Percentiles rank a stretch among this genome's conserved stretches.
Conservation (phyloP, 2,329 filamentous ascomycete species). For the Phaeoacremonium minimum region DNA sequence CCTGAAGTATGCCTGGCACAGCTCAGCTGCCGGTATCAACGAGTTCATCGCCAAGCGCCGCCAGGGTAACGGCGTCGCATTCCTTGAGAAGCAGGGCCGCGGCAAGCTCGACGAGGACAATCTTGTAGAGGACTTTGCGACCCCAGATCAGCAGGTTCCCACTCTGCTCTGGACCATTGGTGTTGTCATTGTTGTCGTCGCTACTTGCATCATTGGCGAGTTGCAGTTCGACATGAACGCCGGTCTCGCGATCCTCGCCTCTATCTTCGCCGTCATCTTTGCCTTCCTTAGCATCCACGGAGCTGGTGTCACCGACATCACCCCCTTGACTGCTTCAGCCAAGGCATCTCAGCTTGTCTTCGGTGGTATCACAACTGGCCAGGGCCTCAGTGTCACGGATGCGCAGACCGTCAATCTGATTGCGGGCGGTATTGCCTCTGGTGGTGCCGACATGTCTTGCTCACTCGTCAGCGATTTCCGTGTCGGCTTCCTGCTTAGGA, state of each 20-base stretch:
- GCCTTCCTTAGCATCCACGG: slow-evolving; percentile 59
- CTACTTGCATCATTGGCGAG: slow-evolving; percentile 44
- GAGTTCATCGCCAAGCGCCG: slow-evolving; percentile 31
- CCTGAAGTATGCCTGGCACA: slow-evolving; percentile 38
- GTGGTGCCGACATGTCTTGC: slow-evolving; percentile 50
- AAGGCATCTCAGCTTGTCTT: slow-evolving; percentile 68
- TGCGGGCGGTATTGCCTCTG: slow-evolving; percentile 53
- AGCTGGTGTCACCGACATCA: slow-evolving; percentile 55
- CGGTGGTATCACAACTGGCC: slow-evolving; percentile 56
- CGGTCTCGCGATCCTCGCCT: slow-evolving; percentile 51
- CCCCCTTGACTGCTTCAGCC: slow-evolving; percentile 61
- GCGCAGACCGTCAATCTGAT: slow-evolving; percentile 64
- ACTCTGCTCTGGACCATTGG: slow-evolving; percentile 48
- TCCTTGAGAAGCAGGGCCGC: slow-evolving; percentile 22
- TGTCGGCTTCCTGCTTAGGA: slow-evolving; percentile 62
- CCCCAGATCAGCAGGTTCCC: slow-evolving; percentile 40
- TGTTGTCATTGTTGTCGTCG: slow-evolving; percentile 41
- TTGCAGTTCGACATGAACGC: slow-evolving; percentile 52
- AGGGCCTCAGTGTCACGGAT: slow-evolving; percentile 40
- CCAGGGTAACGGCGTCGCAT: slow-evolving; percentile 15
- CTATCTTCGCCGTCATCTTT: slow-evolving; percentile 56
- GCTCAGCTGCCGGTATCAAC: slow-evolving; percentile 20
- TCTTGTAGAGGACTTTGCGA: slow-evolving; percentile 45
- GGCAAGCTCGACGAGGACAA: slow-evolving; percentile 17
- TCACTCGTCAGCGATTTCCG: slow-evolving; percentile 60